phyloP scores from a whole-genome alignment of 805 yeast genomes.

The Candida khao-thaluensis region DNA sequence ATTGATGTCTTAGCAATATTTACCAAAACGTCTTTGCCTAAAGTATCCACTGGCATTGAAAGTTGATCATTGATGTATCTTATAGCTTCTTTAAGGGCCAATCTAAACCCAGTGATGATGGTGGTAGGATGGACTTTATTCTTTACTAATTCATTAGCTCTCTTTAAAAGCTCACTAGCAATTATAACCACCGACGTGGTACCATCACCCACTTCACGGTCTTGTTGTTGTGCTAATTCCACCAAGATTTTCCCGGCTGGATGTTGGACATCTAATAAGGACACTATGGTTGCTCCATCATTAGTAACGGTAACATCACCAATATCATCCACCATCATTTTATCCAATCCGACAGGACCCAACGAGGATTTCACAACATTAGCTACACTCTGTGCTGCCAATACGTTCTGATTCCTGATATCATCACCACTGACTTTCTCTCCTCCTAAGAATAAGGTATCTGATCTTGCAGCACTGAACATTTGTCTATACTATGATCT shows the following conservation, averaged over 20 bases:
- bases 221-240: slow-evolving; percentile 98
- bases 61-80: slow-evolving; percentile 83
- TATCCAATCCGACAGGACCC: slow-evolving; percentile 98
- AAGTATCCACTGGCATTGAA: slow-evolving; percentile 71
- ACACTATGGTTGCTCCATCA: slow-evolving; percentile 96
- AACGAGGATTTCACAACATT: slow-evolving; percentile 86
- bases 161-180: slow-evolving; percentile 86
- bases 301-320: slow-evolving; percentile 98
- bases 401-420: slow-evolving; percentile 90
- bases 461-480: slow-evolving; percentile 82
- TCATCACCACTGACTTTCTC: slow-evolving; percentile 96
- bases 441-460: slow-evolving; percentile 92
- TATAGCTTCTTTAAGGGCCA: slow-evolving; percentile 88
- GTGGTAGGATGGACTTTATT: slow-evolving; percentile 97
- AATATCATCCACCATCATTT: slow-evolving; percentile 97
- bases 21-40: slow-evolving; percentile 80
- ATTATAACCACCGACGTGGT: slow-evolving; percentile 96
- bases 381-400: slow-evolving; percentile 87
- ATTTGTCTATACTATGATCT: slow-evolving; percentile 25
- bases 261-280: slow-evolving; percentile 91
- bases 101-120: slow-evolving; percentile 92
- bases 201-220: slow-evolving; percentile 97
- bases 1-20: slow-evolving; percentile 95
- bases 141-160: slow-evolving; percentile 91
- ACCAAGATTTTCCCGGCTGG: slow-evolving; percentile 98